phyloP scores from a whole-genome alignment of 2,329 filamentous ascomycete species.

The Ploettnerulaceae sp. region DNA sequence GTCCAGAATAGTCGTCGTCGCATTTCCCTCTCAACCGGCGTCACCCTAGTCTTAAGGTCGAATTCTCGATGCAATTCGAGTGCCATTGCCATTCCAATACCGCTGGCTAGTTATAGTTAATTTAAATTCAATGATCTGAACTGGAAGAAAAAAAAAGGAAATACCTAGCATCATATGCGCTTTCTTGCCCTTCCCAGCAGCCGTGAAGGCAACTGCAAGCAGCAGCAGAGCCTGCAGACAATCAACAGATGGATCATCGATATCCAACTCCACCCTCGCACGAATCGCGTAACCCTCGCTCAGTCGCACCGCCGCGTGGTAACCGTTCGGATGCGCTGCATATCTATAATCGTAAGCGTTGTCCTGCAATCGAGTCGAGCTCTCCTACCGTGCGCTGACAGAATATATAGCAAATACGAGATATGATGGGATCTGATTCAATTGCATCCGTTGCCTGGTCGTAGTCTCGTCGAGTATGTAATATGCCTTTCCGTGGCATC shows the following conservation, averaged over 20 bases:
- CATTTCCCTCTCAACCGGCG: conserved; percentile 67
- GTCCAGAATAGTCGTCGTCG: conserved; percentile 82
- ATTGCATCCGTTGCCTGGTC: conserved; percentile 65
- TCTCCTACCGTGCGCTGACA: conserved; percentile 54
- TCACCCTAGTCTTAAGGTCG: conserved; percentile 56
- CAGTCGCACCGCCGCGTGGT: conserved; percentile 60
- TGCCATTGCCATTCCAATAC: conserved; percentile 77
- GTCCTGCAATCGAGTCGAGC: background rate
- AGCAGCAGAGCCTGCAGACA: conserved; percentile 70
- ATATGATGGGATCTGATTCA: conserved; percentile 47
- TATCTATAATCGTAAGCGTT: conserved; percentile 47
- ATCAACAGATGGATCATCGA: conserved; percentile 77
- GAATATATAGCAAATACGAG: conserved; percentile 55
- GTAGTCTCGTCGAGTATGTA: conserved; percentile 74
- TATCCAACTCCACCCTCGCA: conserved; percentile 65
- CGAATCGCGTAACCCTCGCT: conserved; percentile 70
- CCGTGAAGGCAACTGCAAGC: conserved; percentile 70
- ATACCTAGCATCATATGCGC: conserved; percentile 81
- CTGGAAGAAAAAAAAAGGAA: no score
- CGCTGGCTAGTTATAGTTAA: no score
- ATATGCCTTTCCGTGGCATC: conserved; percentile 77
- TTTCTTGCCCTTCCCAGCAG: conserved; percentile 75
- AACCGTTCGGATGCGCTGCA: conserved; percentile 60
- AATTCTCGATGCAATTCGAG: conserved; percentile 76
- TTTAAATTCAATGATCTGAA: no score